Evolutionary conservation across 225 moss, liverwort and hornwort species (phyloP).

Genomic region (Physcomitrium patens): DNA sequence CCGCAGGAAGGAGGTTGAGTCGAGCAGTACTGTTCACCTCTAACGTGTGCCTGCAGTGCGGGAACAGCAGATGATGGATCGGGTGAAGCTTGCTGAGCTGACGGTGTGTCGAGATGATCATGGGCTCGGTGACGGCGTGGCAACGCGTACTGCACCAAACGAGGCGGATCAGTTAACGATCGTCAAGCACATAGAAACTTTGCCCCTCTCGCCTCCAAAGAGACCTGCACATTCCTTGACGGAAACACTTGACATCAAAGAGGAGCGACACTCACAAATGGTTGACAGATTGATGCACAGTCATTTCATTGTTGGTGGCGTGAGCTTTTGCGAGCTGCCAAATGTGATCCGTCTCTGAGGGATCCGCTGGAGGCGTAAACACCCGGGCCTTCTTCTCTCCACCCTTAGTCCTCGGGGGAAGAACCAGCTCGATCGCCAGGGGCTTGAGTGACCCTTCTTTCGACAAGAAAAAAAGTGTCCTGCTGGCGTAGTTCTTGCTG

Average conservation of each 20-base stretch:
- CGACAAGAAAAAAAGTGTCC: conserved; percentile 45
- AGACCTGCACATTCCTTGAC: not conserved
- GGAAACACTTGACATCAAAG: not conserved
- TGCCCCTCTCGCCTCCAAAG: not conserved
- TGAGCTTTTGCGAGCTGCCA: conserved; percentile 61
- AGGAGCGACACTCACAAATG: conserved; percentile 47
- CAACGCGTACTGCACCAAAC: conserved; percentile 41
- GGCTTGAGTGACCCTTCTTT: conserved; percentile 43
- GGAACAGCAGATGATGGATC: conserved; percentile 47
- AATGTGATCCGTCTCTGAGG: conserved; percentile 25
- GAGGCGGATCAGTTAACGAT: not conserved
- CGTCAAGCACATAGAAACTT: not conserved
- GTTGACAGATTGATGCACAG: conserved; percentile 58
- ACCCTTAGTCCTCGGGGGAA: conserved; percentile 43
- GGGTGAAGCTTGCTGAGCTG: conserved; percentile 71
- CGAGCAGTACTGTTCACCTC: conserved; percentile 54
- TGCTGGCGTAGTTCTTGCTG: conserved; percentile 59
- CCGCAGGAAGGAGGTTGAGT: conserved; percentile 33
- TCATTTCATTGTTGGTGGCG: conserved; percentile 51
- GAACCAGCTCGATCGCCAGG: conserved; percentile 53
- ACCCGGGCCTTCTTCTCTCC: conserved; percentile 40
- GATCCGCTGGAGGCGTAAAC: conserved; percentile 32
- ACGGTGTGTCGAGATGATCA: conserved; percentile 46
- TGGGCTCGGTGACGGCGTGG: conserved; percentile 55
- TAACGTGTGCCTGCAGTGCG: conserved; percentile 49